Base-by-base conservation (phyloP, 257 asterid species). In the Nicotiana undulata region DNA sequence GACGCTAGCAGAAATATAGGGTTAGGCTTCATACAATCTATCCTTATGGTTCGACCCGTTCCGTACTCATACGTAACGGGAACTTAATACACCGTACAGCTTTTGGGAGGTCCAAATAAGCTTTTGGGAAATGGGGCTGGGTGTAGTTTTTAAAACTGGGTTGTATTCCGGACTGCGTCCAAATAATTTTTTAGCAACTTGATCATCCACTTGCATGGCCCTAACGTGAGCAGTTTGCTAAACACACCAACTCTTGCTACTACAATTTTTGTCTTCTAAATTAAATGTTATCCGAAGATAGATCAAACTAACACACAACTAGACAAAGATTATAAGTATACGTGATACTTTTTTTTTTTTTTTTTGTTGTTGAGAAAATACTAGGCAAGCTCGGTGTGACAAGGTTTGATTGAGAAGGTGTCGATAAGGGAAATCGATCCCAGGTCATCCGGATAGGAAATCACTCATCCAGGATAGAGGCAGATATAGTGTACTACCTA, bases 201-300 rank as follows among this genome's bases (percentile, higher is more conserved):
- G 95, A 82, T 6, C 66, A 51, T 75, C 97, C 87, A 93, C 94
- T 93, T 93, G 97, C 95, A 65, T 9, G 55, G 61, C 82, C 63
- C 82, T 44, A 81, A 72, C 85, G 82, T 82, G 75, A 87, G 86
- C 85, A 49, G 28, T 70, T 44, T 65, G 70, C 63, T 81, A 77
- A 51, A 60, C 26, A 51, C 58, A 13, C 77, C 34, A 70, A 63
- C n/a, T 63, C 68, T 12, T 6, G 11, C 59, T 70, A 20, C 49
- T 40, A 9, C 9, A 40, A 40, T 40, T 70, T 61, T 34, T 76
- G 17, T 37, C 22, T 17, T 55, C 66, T 13, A 72, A 67, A 9
- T n/a, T 70, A 37, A 1, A 16, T 67, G 78, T 82, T 22, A 79
- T 85, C 86, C 80, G 55, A 81, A 20, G 67, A 80, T 87, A 81